Evolutionary conservation across 306 rosid genomes (phyloP), one percentile per base, ranked within the genome.

Genomic region (Trifolium subterraneum): DNA sequence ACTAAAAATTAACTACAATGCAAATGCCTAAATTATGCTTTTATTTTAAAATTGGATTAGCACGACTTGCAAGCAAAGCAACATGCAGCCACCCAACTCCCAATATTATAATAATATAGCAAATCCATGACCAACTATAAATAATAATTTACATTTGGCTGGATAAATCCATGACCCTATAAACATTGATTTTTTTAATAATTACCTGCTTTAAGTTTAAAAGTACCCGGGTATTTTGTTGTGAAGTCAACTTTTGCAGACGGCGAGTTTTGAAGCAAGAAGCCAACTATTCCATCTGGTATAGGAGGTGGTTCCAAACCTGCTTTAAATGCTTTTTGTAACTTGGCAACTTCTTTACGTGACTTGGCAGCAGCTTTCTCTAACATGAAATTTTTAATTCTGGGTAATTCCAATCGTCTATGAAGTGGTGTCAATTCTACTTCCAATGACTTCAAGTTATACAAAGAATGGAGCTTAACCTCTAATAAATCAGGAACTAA

Each of bases 401-500:
- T 0, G 10, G 10, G 8, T 51, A 18, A 51, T 18, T 25, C 12
- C 8, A n/a, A n/a, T n/a, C n/a, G n/a, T 2, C 0, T 0, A n/a
- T 5, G 8, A 51, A 2, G 16, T 44, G 25, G 13, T 51, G 2
- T 8, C 27, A 52, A 1, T 52, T 52, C 12, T 52, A 52, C 0
- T 52, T 52, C 2, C 29, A 52, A 1, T 3, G 60, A 52, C 78
- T 65, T 45, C 63, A 79, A 72, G 45, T 72, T 44, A 45, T 44
- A 4, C 42, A 79, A 16, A 29, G 52, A 72, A 31, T 64, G 70
- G 52, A 79, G 44, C 69, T 64, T 54, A n/a, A 42, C 4, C n/a
- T 54, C 47, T 48, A 55, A 35, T 16, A 79, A 20, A 5, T 4
- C 73, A 42, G 74, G 78, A 79, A 64, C 19, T 20, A 65, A 55